phyloP scores from a whole-genome alignment of 78 protist species.

The Mastigamoeba balamuthi region DNA sequence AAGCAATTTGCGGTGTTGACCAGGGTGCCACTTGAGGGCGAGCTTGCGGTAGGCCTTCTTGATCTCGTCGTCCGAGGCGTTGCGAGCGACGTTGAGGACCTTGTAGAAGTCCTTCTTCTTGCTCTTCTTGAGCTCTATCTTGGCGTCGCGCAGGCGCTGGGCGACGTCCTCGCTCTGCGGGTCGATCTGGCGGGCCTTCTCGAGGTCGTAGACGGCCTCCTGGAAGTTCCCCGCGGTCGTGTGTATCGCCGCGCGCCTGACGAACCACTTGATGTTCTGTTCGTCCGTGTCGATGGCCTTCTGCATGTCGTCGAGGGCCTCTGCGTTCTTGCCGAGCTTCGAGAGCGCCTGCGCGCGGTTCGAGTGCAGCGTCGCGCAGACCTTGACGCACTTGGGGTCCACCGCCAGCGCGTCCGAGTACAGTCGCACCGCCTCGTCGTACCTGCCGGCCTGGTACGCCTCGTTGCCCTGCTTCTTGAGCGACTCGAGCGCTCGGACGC shows the following conservation, averaged over 20 bases:
- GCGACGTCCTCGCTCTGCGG: neutral
- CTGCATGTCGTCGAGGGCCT: slow-evolving; percentile 35
- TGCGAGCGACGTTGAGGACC: slow-evolving; percentile 39
- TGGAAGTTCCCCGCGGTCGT: slow-evolving; percentile 18
- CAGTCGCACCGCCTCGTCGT: slow-evolving; percentile 23
- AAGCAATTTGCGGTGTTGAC: too few relatives aligned
- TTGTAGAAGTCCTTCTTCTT: slow-evolving; percentile 57
- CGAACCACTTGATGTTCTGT: slow-evolving; percentile 30
- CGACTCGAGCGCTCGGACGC: neutral
- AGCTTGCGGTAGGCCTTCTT: slow-evolving; percentile 57
- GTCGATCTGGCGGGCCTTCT: slow-evolving; percentile 4
- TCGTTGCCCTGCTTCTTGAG: slow-evolving; percentile 50
- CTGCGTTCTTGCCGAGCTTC: slow-evolving; percentile 20
- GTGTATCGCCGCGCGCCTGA: slow-evolving; percentile 41
- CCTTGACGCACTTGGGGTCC: slow-evolving; percentile 40
- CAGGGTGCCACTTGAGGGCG: slow-evolving; percentile 68
- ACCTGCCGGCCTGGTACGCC: slow-evolving; percentile 26
- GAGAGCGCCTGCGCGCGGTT: neutral
- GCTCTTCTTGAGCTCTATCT: slow-evolving; percentile 34
- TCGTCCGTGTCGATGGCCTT: slow-evolving; percentile 39
- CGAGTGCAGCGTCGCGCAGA: slow-evolving; percentile 1
- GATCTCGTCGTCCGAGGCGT: slow-evolving; percentile 46
- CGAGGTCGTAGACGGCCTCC: slow-evolving; percentile 57
- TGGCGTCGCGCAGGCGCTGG: slow-evolving; percentile 23
- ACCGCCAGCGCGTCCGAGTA: slow-evolving; percentile 52